Evolutionary conservation across 805 yeast genomes (phyloP), one percentile per base, ranked within the genome.

Genomic region (Saturnispora bothae): DNA sequence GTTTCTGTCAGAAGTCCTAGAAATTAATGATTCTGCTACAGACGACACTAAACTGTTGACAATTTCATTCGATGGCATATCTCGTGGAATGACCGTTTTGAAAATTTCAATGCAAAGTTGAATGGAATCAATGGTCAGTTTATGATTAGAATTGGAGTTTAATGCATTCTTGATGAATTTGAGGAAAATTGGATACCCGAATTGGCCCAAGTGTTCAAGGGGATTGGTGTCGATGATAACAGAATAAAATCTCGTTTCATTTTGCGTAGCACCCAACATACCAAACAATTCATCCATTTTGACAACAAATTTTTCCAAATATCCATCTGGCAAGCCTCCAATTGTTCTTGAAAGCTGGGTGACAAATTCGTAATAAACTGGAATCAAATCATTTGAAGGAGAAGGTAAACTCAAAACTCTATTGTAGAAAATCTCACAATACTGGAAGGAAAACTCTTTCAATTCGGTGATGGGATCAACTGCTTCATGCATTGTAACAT

Each of bases 401-500:
- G 42, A 46, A 5, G 41, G 32, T 25, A 16, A 34, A 34, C 4
- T 19, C 6, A 15, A 15, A 19, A 52, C 30, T 22, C 50, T 35
- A n/a, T 40, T 37, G 12, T 38, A 33, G 31, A 54, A 43, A 4
- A 33, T 20, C 4, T 46, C 46, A 34, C 56, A 53, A 8, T 57
- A 36, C 13, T 28, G n/a, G 1, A 35, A 30, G 4, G 39, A 18
- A 12, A 44, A 41, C 3, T 16, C 33, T 3, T 33, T 18, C 16
- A 60, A 39, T 4, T 40, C 31, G 2, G 42, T 43, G 12, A 43
- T 39, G 5, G 64, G 64, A 38, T 59, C 63, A 28, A 29, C 5
- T 15, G 8, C 13, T 27, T 48, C 56, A 14, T 50, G 46, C 59
- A 68, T 63, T 20, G 67, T 61, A 10, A 63, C 61, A 47, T 65